Percentiles rank a stretch among this genome's conserved stretches.
These are phyloP conservation scores for Cordyceps javanica DNA, from an alignment of 2,329 filamentous ascomycete genomes.

Conservation along the genomic window DNA sequence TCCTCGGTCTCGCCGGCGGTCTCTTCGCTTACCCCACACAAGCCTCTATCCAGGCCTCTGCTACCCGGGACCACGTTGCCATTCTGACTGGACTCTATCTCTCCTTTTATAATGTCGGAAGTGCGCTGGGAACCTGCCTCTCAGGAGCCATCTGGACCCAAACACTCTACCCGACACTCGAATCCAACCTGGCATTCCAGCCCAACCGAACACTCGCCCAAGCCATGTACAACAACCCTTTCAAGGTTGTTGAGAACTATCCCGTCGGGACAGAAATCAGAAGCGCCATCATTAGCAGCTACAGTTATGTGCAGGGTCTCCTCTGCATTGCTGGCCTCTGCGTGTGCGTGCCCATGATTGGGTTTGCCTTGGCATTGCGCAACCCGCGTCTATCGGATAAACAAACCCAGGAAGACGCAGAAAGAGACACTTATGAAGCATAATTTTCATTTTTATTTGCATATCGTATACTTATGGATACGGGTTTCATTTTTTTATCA, in stretches of 20 bases:
- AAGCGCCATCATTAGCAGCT: conserved; percentile 37
- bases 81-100: conserved; percentile 34
- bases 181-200: conserved; percentile 28
- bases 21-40: conserved; percentile 43
- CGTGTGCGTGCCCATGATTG: conserved; percentile 41
- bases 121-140: conserved; percentile 34
- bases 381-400: conserved; percentile 39
- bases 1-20: conserved; percentile 53
- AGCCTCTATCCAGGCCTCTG: conserved; percentile 34
- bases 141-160: conserved; percentile 38
- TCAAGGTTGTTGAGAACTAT: conserved; percentile 26
- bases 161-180: conserved; percentile 28
- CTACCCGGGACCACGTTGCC: conserved; percentile 31
- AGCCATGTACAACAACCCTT: conserved; percentile 32
- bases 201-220: conserved; percentile 29
- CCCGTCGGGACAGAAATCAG: conserved; percentile 39
- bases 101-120: conserved; percentile 36
- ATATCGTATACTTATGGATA: too few species aligned
- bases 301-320: conserved; percentile 37
- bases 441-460: background rate
- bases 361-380: conserved; percentile 34
- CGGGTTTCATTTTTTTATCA: background rate
- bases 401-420: conserved; percentile 27
- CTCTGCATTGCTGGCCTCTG: conserved; percentile 40
- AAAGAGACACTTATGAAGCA: conserved; percentile 2